Evolutionary conservation across 2,329 filamentous ascomycete genomes (phyloP), one percentile per base, ranked within the genome.

Genomic region (Ophiostoma sp.): DNA sequence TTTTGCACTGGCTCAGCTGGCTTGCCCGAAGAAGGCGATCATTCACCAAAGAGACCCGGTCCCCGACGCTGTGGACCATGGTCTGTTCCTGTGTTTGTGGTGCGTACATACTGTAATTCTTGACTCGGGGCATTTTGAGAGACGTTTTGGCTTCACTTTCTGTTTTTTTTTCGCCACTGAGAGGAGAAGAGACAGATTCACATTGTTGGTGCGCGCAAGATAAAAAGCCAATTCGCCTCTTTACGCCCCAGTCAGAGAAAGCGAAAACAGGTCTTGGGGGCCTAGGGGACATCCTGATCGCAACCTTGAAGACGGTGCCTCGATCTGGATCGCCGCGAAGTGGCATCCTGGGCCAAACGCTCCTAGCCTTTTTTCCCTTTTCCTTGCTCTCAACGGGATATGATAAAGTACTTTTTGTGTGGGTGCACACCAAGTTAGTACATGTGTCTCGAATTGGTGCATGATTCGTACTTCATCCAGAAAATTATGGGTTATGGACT

Each of bases 21-120:
- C 61, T 64, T 17, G 61, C 61, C 12, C 33, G 36, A 36, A 64
- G 36, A 17, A 64, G 39, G 64, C 39, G 64, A 50, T 68, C 64
- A 68, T 68, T 68, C 64, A 68, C 42, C 28, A 50, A 19, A 19
- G 22, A 50, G 42, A 68, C 64, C 64, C 64, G 64, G 25, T 50
- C 64, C 42, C 25, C 28, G 28, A 68, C 42, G 28, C 42, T 33
- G 63, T 45, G 61, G 36, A 64, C 57, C 31, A 63, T 11, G 36
- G 61, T 64, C 19, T 59, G 63, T 39, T 61, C 57, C 15, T 45
- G 36, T 22, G 52, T 71, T 55, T 66, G n/a, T 68, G 71, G 55
- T 63, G 63, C 25, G 36, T 64, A n/a, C 31, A 17, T 22, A 8
- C 12, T 15, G 39, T 45, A 31, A 25, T n/a, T 68, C 22, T 45